Base-by-base conservation (phyloP, 2,329 filamentous ascomycete genomes). In the Hypoxylon sp. region DNA sequence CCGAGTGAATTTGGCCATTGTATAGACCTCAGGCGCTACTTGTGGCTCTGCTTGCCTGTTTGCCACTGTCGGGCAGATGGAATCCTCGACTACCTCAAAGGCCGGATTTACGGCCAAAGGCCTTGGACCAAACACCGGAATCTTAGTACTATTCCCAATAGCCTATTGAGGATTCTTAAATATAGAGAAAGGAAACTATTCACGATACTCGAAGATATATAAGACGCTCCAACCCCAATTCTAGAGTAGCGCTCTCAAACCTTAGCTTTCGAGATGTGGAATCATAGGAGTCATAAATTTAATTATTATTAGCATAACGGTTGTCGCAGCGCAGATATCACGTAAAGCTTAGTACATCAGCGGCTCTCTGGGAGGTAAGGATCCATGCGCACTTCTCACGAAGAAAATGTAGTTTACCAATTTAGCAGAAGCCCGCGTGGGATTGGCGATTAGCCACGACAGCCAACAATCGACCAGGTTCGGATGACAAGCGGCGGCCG, bases 321-420 rank as follows among this genome's bases (percentile, higher is more conserved):
- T 48, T 58, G 27, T 53, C 46, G 46, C 35, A 37, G 37, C 46
- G 30, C 31, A 46, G 54, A 46, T 48, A 62, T 37, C 53, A 37
- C 49, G 50, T 51, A 55, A 54, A 48, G 13, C 17, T 44, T 50
- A 22, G 25, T 49, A 40, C 56, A 61, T 51, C 40, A 25, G 50
- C 50, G 57, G 44, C 51, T 49, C 50, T 20, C 22, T 25, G 17
- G 35, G 46, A 27, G 55, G 30, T 44, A 42, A 50, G 49, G 37
- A 55, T 37, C 25, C 42, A 54, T 42, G n/a, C 42, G 56, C 33
- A 31, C 14, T 27, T 46, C 31, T 42, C 22, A 35, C 14, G 11
- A 42, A 50, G 49, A 17, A 33, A 30, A 64, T 20, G 27, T 5
- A 42, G 54, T 48, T 59, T 59, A 61, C 62, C 50, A 51, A 50